Conservation (phyloP, 1,139 yeast genomes). For the Lizanozyma gosingica region DNA sequence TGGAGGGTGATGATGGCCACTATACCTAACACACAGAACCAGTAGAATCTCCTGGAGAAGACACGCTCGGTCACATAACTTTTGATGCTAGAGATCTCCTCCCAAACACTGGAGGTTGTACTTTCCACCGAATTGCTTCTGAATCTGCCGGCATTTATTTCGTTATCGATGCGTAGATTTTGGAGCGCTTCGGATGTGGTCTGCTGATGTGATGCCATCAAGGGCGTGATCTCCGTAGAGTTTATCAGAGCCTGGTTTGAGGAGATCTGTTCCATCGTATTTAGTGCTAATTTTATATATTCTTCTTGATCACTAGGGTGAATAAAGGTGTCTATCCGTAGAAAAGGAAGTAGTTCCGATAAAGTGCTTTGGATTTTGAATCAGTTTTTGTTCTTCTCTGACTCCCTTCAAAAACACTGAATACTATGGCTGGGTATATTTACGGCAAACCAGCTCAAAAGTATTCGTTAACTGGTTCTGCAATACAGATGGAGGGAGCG, state of each 20-base stretch:
- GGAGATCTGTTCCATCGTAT: not conserved
- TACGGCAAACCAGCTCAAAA: too few relatives aligned
- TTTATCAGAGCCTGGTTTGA: not conserved
- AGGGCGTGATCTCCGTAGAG: not conserved
- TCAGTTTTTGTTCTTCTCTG: too few relatives aligned
- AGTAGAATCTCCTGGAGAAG: conserved; percentile 31
- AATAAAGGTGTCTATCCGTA: too few relatives aligned
- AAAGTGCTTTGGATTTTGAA: too few relatives aligned
- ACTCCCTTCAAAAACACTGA: not conserved
- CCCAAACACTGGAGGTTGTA: not conserved
- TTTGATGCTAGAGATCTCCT: not conserved
- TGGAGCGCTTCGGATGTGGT: not conserved
- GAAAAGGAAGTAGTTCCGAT: too few relatives aligned
- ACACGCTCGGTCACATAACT: not conserved
- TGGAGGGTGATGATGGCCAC: conserved; percentile 48
- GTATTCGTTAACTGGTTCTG: too few relatives aligned
- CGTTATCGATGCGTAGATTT: not conserved
- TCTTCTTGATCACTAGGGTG: not conserved
- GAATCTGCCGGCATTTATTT: not conserved
- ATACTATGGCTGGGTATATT: not conserved
- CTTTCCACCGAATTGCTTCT: not conserved
- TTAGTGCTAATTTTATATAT: too few relatives aligned
- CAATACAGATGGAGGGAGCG: too few relatives aligned
- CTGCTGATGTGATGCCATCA: not conserved
- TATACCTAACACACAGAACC: conserved; percentile 46